Conservation (phyloP, 352 stramenopile genomes). For the Globisporangium recalcitrans region DNA sequence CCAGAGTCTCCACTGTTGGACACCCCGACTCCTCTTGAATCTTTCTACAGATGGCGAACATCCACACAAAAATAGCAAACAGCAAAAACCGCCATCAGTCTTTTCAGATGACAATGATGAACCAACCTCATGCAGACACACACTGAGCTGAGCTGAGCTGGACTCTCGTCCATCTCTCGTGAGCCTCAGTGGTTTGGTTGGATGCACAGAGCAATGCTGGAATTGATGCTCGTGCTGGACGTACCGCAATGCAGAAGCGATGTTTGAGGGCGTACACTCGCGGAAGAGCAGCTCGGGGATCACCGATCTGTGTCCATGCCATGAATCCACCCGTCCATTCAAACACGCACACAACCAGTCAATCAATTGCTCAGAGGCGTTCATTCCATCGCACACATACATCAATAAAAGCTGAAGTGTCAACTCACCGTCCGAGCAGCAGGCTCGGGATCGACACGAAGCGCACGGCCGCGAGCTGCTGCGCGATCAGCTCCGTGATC, state of each 20-base stretch:
- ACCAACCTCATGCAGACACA: no score
- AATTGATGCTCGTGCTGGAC: not conserved
- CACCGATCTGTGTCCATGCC: constrained; percentile 23
- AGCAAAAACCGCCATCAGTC: no score
- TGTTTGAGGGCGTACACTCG: constrained; percentile 39
- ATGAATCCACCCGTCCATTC: no score
- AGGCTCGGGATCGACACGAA: constrained; percentile 80
- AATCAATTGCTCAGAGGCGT: not conserved
- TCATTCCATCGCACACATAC: no score
- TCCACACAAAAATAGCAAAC: no score
- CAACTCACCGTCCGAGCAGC: constrained; percentile 40
- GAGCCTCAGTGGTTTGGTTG: not conserved
- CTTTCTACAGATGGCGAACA: constrained; percentile 11
- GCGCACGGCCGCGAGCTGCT: constrained; percentile 44
- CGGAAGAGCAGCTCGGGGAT: constrained; percentile 67
- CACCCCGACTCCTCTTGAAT: constrained; percentile 8
- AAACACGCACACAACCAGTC: not conserved
- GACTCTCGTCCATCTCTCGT: no score
- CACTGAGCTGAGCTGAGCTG: no score
- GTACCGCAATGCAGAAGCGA: constrained; percentile 28
- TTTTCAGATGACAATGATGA: no score
- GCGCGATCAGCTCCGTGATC: constrained; percentile 51
- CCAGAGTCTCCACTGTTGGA: constrained; percentile 5
- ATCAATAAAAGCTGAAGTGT: not conserved
- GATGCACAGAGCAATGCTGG: no score